Evolutionary conservation across 176 grass and related monocot species (phyloP).

Genomic region (Avena eriantha): DNA sequence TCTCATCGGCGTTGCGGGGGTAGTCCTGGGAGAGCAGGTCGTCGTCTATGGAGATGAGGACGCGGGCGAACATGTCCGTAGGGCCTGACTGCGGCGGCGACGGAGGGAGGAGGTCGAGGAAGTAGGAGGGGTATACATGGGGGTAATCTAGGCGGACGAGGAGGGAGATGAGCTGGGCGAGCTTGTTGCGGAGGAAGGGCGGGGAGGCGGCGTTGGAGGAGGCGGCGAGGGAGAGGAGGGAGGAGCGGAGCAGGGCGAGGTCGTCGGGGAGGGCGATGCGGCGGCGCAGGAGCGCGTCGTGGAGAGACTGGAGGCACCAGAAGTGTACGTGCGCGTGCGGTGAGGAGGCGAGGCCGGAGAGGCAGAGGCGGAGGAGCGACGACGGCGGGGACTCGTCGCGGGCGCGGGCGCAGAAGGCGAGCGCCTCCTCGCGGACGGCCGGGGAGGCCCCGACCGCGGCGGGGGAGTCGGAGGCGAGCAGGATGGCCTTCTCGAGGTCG

Average conservation of each 20-base stretch:
- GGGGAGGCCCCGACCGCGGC: slow-evolving; percentile 47
- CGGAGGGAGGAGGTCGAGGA: slow-evolving; percentile 67
- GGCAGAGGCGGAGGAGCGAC: slow-evolving; percentile 79
- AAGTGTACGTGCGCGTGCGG: slow-evolving; percentile 71
- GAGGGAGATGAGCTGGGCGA: slow-evolving; percentile 77
- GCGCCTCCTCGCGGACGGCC: slow-evolving; percentile 72
- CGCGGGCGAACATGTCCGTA: slow-evolving; percentile 90
- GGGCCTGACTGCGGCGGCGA: slow-evolving; percentile 50
- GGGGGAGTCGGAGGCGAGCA: slow-evolving; percentile 68
- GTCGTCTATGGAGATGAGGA: slow-evolving; percentile 76
- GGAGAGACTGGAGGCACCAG: slow-evolving; percentile 92
- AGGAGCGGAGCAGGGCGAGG: slow-evolving; percentile 71
- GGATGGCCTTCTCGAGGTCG: slow-evolving; percentile 94
- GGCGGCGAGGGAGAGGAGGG: slow-evolving; percentile 69
- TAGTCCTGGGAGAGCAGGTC: slow-evolving; percentile 94
- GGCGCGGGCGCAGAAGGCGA: slow-evolving; percentile 76
- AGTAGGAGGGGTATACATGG: slow-evolving; percentile 63
- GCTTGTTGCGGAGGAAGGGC: slow-evolving; percentile 86
- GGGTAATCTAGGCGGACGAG: slow-evolving; percentile 87
- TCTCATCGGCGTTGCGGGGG: slow-evolving; percentile 63
- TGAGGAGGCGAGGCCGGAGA: slow-evolving; percentile 72
- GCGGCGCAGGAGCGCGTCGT: slow-evolving; percentile 64
- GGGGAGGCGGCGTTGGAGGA: slow-evolving; percentile 60
- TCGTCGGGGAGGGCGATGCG: slow-evolving; percentile 56
- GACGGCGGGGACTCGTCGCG: slow-evolving; percentile 64